phyloP scores from a whole-genome alignment of 2,329 filamentous ascomycete genomes.

The Lasiodiplodia hormozganensis region DNA sequence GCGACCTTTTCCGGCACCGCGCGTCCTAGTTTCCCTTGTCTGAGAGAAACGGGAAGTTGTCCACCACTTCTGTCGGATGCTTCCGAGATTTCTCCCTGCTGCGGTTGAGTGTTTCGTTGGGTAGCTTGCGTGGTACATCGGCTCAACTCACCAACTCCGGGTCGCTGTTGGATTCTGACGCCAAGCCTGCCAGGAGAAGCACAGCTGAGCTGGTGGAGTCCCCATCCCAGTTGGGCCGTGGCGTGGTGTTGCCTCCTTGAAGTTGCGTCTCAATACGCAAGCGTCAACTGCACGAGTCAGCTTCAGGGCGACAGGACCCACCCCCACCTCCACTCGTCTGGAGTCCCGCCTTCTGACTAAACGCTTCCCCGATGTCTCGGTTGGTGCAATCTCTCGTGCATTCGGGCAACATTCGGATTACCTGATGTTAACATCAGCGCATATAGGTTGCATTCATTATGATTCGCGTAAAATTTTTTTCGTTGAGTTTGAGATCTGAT shows the following conservation, averaged over 20 bases:
- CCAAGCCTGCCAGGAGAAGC: not conserved
- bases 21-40: not conserved
- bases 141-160: not conserved
- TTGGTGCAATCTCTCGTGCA: not conserved
- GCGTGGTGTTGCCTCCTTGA: not conserved
- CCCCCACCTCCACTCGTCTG: slow-evolving; percentile 1
- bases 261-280: too few species aligned
- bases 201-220: not conserved
- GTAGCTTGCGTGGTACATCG: not conserved
- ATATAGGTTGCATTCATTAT: not conserved
- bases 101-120: slow-evolving; percentile 1
- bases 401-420: not conserved
- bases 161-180: not conserved
- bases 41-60: not conserved
- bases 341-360: not conserved
- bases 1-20: not conserved
- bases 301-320: not conserved
- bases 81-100: not conserved
- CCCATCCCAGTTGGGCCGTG: not conserved
- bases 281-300: not conserved
- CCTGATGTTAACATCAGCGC: not conserved
- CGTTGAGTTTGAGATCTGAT: not conserved
- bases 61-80: not conserved
- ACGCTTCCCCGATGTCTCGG: not conserved
- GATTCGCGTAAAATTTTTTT: not conserved